Evolutionary conservation across 2,329 filamentous ascomycete species (phyloP).

Genomic region (Epichloe uncinata): DNA sequence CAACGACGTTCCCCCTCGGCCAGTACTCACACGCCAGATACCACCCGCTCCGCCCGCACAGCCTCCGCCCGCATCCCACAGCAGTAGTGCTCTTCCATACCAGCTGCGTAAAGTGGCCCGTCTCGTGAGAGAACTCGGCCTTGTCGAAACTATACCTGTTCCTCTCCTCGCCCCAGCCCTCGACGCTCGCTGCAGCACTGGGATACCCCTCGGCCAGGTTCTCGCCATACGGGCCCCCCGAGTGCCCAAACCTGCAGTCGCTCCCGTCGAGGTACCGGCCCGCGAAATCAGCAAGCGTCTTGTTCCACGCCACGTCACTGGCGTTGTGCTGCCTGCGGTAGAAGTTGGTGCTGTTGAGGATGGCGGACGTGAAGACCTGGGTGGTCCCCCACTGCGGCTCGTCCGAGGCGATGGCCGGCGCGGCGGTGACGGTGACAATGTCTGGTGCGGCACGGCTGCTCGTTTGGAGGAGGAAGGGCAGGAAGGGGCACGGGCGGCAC

Average conservation of each 20-base stretch:
- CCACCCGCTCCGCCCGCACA: constrained; percentile 35
- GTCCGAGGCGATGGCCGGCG: constrained; percentile 1
- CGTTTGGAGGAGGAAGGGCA: background rate
- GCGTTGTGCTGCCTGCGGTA: constrained; percentile 54
- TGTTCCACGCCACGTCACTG: constrained; percentile 47
- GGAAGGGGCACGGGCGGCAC: background rate
- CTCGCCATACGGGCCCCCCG: constrained; percentile 39
- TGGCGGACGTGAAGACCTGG: constrained; percentile 31
- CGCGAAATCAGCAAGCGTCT: constrained; percentile 44
- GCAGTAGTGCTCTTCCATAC: constrained; percentile 16
- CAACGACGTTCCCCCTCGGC: constrained; percentile 50
- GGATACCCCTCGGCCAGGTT: constrained; percentile 3
- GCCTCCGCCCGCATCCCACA: constrained; percentile 13
- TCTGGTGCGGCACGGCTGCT: background rate
- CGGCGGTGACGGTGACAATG: constrained; percentile 1
- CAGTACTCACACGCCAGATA: constrained; percentile 60
- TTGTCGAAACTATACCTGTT: constrained; percentile 6
- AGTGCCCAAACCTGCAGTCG: constrained; percentile 39
- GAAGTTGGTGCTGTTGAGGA: constrained; percentile 53
- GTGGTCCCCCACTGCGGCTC: constrained; percentile 2
- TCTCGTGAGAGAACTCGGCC: background rate
- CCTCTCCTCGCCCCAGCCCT: constrained; percentile 9
- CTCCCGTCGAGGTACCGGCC: constrained; percentile 29
- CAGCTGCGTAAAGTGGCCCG: constrained; percentile 19
- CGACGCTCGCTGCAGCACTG: background rate